These are phyloP conservation scores for Calendula officinalis DNA, from an alignment of 129 eudicot species.

Conservation along the genomic window DNA sequence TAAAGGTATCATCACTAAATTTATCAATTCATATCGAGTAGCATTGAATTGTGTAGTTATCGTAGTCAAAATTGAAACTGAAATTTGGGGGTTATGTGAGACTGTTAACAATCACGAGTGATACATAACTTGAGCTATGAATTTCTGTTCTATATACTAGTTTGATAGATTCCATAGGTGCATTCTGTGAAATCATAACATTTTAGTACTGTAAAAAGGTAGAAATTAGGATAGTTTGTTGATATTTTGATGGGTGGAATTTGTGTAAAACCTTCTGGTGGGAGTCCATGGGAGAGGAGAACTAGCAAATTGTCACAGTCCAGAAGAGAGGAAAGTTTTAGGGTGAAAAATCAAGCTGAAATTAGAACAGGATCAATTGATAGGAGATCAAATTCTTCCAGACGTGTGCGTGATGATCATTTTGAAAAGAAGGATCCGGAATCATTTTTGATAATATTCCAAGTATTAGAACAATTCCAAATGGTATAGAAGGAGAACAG, in stretches of 20 bases:
- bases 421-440: conserved; percentile 40
- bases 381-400: conserved; percentile 42
- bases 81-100: neutral
- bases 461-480: conserved; percentile 36
- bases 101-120: neutral
- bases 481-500: conserved; percentile 58
- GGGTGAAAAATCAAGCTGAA: conserved; percentile 47
- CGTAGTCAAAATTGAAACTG: neutral
- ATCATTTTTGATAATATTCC: conserved; percentile 33
- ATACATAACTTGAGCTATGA: neutral
- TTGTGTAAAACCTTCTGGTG: conserved; percentile 53
- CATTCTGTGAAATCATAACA: neutral
- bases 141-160: neutral
- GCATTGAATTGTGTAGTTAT: neutral
- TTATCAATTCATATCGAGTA: neutral
- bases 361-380: conserved; percentile 46
- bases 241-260: conserved; percentile 56
- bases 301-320: conserved; percentile 40
- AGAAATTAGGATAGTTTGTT: conserved; percentile 3
- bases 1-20: conserved; percentile 10
- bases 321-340: conserved; percentile 47
- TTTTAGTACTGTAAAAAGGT: conserved; percentile 11
- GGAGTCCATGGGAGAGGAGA: conserved; percentile 39
- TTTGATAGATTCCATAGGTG: conserved; percentile 11
- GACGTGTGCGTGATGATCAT: conserved; percentile 52